Evolutionary conservation across 2,329 filamentous ascomycete species (phyloP).

Genomic region (Monilinia laxa): DNA sequence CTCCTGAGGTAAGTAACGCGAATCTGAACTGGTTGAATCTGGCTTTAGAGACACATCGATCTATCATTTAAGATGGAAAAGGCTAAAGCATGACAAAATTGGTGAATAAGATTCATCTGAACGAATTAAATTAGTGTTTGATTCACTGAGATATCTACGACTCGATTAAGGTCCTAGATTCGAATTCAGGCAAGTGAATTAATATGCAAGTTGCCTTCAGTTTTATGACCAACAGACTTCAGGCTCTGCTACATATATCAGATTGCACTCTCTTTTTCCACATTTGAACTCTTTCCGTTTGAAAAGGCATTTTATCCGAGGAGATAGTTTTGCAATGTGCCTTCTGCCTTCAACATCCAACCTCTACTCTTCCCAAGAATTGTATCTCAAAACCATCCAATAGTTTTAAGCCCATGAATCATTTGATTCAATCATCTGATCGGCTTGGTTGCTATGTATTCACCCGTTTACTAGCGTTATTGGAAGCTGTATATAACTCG

Average conservation of each 20-base stretch:
- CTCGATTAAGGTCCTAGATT: too few relatives aligned
- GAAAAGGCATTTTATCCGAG: too few relatives aligned
- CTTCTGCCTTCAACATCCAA: background rate
- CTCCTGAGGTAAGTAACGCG: conserved; percentile 41
- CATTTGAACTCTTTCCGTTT: too few relatives aligned
- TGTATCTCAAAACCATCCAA: background rate
- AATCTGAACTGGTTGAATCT: background rate
- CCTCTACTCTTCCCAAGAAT: background rate
- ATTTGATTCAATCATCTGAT: background rate
- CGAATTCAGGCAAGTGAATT: too few relatives aligned
- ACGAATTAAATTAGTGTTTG: background rate
- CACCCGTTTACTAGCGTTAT: conserved; percentile 4
- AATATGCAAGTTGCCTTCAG: too few relatives aligned
- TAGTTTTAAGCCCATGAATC: background rate
- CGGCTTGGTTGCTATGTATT: background rate
- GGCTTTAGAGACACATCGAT: conserved; percentile 26
- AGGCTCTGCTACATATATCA: too few relatives aligned
- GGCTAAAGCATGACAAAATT: conserved; percentile 30
- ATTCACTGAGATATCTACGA: too few relatives aligned
- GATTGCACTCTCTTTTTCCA: too few relatives aligned
- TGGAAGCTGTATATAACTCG: background rate
- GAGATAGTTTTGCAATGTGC: too few relatives aligned
- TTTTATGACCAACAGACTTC: too few relatives aligned
- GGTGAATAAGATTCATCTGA: background rate
- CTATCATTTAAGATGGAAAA: conserved; percentile 35